phyloP scores from a whole-genome alignment of 2,329 filamentous ascomycete species.

The Pseudogymnoascus verrucosus region DNA sequence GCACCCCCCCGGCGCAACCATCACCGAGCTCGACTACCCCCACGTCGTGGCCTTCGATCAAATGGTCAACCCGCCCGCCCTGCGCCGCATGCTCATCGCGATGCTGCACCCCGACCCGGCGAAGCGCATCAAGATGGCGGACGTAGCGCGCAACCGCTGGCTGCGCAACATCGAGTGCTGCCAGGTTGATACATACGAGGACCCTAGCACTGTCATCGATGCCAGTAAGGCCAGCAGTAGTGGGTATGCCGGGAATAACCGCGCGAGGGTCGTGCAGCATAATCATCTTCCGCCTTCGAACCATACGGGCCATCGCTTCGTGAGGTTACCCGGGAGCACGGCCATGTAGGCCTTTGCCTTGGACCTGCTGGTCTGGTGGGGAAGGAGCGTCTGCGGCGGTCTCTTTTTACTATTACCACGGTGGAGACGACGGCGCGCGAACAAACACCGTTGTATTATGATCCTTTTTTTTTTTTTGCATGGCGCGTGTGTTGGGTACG shows the following conservation, averaged over 20 bases:
- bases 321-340: slow-evolving; percentile 23
- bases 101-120: slow-evolving; percentile 77
- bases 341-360: slow-evolving; percentile 16
- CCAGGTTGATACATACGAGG: slow-evolving; percentile 61
- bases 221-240: slow-evolving; percentile 46
- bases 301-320: slow-evolving; percentile 21
- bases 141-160: slow-evolving; percentile 64
- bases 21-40: slow-evolving; percentile 57
- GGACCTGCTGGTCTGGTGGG: not conserved
- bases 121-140: slow-evolving; percentile 60
- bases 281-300: slow-evolving; percentile 24
- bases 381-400: not conserved
- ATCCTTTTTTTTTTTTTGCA: not conserved
- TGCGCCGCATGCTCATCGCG: slow-evolving; percentile 63
- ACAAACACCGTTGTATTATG: not conserved
- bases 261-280: slow-evolving; percentile 31
- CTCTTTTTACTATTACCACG: not conserved
- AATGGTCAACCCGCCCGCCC: slow-evolving; percentile 55
- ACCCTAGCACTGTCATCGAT: slow-evolving; percentile 53
- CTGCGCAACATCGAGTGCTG: slow-evolving; percentile 72
- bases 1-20: slow-evolving; percentile 38
- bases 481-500: not conserved
- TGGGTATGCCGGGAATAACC: slow-evolving; percentile 30
- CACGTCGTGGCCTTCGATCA: slow-evolving; percentile 57
- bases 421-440: not conserved